Evolutionary conservation across 768 basidiomycete species (phyloP).

Genomic region (Boletus rex-veris): DNA sequence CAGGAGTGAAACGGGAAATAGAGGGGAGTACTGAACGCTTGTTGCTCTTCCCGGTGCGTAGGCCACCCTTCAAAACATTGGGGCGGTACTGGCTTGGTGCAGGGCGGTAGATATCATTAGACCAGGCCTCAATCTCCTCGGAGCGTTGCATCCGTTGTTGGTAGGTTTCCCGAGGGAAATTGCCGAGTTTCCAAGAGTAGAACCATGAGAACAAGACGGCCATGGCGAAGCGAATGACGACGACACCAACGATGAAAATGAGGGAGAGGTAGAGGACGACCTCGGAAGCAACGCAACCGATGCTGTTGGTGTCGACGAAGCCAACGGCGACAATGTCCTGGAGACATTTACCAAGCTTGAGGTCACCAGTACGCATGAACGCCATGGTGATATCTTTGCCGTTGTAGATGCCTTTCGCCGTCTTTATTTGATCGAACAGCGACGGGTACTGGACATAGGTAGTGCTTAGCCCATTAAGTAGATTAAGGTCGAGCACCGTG

Average conservation of each 20-base stretch:
- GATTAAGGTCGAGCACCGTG: conserved; percentile 80
- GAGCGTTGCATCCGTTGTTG: conserved; percentile 87
- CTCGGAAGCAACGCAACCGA: conserved; percentile 93
- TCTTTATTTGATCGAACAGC: conserved; percentile 76
- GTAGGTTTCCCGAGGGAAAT: conserved; percentile 90
- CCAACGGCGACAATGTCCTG: conserved; percentile 85
- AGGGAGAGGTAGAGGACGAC: conserved; percentile 95
- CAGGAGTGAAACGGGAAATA: conserved; percentile 70
- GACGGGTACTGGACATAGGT: conserved; percentile 80
- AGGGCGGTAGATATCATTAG: conserved; percentile 90
- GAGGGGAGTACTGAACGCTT: conserved; percentile 64
- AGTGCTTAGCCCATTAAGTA: conserved; percentile 80
- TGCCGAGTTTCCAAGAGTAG: conserved; percentile 92
- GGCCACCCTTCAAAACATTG: conserved; percentile 75
- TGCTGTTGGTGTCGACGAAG: conserved; percentile 89
- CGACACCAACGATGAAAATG: conserved; percentile 96
- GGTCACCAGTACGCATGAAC: conserved; percentile 69
- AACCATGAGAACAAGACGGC: conserved; percentile 98
- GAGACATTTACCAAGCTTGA: conserved; percentile 71
- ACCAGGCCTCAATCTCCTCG: conserved; percentile 93
- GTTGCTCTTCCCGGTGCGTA: conserved; percentile 45
- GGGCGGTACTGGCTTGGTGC: conserved; percentile 91
- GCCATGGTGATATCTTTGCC: conserved; percentile 87
- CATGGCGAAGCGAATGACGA: conserved; percentile 92
- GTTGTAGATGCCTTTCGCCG: conserved; percentile 66